Base-by-base conservation (phyloP, 2,329 filamentous ascomycete species). In the Clarireedia hainanense region DNA sequence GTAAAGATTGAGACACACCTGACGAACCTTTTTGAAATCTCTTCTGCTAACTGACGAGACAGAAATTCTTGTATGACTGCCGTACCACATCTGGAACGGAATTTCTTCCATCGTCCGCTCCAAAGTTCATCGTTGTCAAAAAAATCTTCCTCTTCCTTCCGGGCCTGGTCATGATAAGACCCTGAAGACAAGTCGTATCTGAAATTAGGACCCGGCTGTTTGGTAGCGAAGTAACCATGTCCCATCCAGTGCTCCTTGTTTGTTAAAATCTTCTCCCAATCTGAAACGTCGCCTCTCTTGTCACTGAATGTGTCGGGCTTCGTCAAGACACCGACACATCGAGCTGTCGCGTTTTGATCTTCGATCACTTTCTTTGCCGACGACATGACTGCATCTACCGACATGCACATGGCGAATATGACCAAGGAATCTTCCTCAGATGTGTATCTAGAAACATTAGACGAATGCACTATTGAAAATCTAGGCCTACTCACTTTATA, bases 141-240 rank as follows among this genome's bases (percentile, higher is more conserved):
- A 63, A 82, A 85, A 0, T 65, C 6, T 0, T 67, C 58, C 61
- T 85, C 83, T 7, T 75, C 69, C 0, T 60, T 15, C 0, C 80
- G 72, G 0, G 82, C 81, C 5, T 73, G 63, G 0, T 64, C 53
- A 55, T 83, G 76, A 1, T 72, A 72, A 0, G 67, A 60, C 0
- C 69, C 60, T 12, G 55, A 55, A 2, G 27, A 9, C 10, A 4
- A 9, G 27, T 30, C 23, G 4, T 47, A 40, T 6, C 36, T 20
- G 17, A 42, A 55, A 7, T 55, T 45, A 1, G 55, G 55, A 2
- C 80, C 78, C 3, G 85, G 84, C 1, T 86, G 81, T 0, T 85
- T 88, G 0, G 91, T 89, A 7, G 89, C 81, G 59, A 85, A 95
- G 65, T 92, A 96, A 0, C 87, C 88, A n/a, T 88, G 76, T 0